Evolutionary conservation across 2,329 filamentous ascomycete species (phyloP), one percentile per base, ranked within the genome.

Genomic region (Helminthosporium solani): DNA sequence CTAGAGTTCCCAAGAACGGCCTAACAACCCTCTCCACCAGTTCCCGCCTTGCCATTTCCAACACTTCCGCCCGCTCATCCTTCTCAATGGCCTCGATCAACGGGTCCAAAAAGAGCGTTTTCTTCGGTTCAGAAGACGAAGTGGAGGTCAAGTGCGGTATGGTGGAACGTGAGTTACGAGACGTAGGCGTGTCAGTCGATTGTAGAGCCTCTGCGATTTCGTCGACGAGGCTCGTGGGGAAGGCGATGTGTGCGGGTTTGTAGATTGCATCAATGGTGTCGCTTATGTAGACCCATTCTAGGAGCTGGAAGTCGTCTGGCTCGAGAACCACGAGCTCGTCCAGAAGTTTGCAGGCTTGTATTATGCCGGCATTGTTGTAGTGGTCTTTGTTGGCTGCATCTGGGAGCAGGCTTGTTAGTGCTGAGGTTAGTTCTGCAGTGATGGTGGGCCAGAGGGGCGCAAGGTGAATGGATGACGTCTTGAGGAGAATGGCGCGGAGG

Each of bases 191-290:
- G 60, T 31, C 61, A 46, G 31, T 40, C 2, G 55, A 33, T 56
- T 54, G 45, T 33, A 96, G 76, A 45, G 85, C 84, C 56, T 95
- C 88, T 0, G 88, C 86, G 7, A 96, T 77, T 60, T 94, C 88
- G 58, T 97, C 94, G 0, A 88, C 86, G 4, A 97, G 79, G 2
- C 89, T 89, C 2, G 87, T 75, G 1, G 89, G 80, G 49, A 84
- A 79, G 72, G 85, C 86, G 41, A 77, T 75, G 35, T 44, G 12
- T 12, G 82, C 73, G 0, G 89, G 85, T 11, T 88, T 84, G 70
- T 99, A 95, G 27, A 99, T 88, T 1, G 94, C 91, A 61, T 99
- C 94, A 54, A 96, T 91, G 12, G 92, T 97, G 70, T 99, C 94
- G 1, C 90, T 95, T 44, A 99, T 85, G 69, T 96, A 99, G 3